phyloP scores from a whole-genome alignment of 2,329 filamentous ascomycete genomes.

The Esteya vermicola region DNA sequence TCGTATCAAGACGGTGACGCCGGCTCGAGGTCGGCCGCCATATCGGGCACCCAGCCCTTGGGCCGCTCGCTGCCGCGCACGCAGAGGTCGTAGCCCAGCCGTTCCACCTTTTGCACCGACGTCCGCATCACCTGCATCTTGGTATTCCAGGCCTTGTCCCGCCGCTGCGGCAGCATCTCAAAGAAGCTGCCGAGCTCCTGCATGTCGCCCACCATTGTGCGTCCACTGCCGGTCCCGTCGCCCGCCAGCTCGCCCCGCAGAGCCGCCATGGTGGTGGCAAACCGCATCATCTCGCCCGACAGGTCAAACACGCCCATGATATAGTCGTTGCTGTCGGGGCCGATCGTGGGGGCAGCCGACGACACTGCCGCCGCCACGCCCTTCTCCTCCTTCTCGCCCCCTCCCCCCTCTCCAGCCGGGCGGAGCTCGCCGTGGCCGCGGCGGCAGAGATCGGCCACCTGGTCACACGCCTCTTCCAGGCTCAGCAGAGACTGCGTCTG shows the following conservation, averaged over 20 bases:
- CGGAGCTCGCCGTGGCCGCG: constrained; percentile 14
- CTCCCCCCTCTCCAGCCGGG: background rate
- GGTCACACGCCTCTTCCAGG: constrained; percentile 40
- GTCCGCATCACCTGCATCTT: constrained; percentile 79
- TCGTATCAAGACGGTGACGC: too few relatives aligned
- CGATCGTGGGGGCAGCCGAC: constrained; percentile 27
- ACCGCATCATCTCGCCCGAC: constrained; percentile 93
- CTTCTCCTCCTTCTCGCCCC: constrained; percentile 8
- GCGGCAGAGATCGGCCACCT: constrained; percentile 24
- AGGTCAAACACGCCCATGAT: constrained; percentile 85
- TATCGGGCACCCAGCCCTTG: constrained; percentile 81
- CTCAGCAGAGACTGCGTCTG: constrained; percentile 61
- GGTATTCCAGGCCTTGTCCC: constrained; percentile 45
- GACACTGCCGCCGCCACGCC: constrained; percentile 8
- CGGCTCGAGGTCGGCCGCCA: constrained; percentile 16
- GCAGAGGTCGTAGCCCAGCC: constrained; percentile 71
- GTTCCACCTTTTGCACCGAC: constrained; percentile 90
- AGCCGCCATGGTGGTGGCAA: constrained; percentile 78
- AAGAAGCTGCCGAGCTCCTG: constrained; percentile 63
- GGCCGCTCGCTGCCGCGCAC: constrained; percentile 81
- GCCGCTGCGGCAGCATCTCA: constrained; percentile 54
- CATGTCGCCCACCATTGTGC: constrained; percentile 66
- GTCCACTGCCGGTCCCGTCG: constrained; percentile 12
- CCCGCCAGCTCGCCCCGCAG: constrained; percentile 46
- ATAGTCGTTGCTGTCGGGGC: constrained; percentile 70